A percentile compares a stretch with the other conserved stretches of the same genome.
phyloP scores from a whole-genome alignment of 1,139 yeast genomes.

The Zhuliangozyma blackwelliae region DNA sequence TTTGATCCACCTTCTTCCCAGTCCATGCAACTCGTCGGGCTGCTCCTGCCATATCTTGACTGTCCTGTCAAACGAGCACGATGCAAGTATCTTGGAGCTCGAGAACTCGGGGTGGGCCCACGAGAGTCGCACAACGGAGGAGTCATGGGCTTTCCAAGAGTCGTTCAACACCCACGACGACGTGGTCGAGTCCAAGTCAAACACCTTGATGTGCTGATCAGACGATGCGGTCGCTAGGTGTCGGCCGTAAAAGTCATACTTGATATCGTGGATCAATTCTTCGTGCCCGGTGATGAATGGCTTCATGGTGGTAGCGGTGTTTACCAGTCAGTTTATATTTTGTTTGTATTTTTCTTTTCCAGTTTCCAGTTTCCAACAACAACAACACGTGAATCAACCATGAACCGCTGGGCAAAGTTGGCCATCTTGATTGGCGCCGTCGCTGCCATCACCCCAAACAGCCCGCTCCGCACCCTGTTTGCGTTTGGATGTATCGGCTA shows the following conservation, averaged over 20 bases:
- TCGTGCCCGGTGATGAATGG: conserved; percentile 89
- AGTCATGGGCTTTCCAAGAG: conserved; percentile 94
- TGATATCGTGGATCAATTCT: conserved; percentile 82
- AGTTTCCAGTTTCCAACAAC: conserved; percentile 2
- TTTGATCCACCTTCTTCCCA: conserved; percentile 79
- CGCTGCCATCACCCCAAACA: conserved; percentile 22
- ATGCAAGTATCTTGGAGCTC: conserved; percentile 65
- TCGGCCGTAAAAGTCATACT: conserved; percentile 86
- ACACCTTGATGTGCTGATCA: conserved; percentile 87
- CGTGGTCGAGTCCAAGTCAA: conserved; percentile 57
- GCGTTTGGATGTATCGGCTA: conserved; percentile 72
- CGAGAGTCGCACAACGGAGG: conserved; percentile 71
- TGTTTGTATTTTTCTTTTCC: background rate
- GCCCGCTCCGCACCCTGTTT: conserved; percentile 46
- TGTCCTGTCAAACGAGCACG: conserved; percentile 86
- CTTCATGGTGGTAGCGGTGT: conserved; percentile 26
- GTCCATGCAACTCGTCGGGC: conserved; percentile 66
- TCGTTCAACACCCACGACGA: conserved; percentile 75
- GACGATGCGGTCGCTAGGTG: conserved; percentile 90
- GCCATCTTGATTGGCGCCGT: conserved; percentile 17
- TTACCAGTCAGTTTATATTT: background rate
- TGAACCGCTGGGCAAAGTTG: conserved; percentile 10
- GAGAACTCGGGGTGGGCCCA: conserved; percentile 98
- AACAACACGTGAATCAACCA: background rate
- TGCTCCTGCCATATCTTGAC: conserved; percentile 90